phyloP scores from a whole-genome alignment of 1,284 basidiomycete genomes.

The Bjerkandera adusta region DNA sequence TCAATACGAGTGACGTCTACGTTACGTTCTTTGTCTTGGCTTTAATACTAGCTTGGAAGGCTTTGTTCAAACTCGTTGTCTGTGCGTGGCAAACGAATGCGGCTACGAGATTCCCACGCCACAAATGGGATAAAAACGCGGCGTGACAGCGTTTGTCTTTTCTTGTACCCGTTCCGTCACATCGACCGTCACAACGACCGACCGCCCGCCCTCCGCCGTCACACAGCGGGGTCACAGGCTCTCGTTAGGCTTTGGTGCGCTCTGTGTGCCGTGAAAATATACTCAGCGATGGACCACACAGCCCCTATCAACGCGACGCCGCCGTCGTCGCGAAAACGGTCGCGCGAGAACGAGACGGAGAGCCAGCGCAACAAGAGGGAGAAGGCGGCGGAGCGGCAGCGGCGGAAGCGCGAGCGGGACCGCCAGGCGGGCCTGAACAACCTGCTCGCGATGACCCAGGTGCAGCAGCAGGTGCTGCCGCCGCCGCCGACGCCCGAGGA shows the following conservation, averaged over 20 bases:
- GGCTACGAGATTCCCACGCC: conserved; percentile 2
- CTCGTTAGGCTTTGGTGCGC: conserved; percentile 5
- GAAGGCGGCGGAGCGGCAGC: conserved; percentile 78
- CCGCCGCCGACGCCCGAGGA: conserved; percentile 27
- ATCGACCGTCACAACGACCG: conserved; percentile 9
- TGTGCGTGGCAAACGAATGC: background rate
- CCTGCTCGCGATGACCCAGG: conserved; percentile 27
- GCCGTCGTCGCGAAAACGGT: conserved; percentile 46
- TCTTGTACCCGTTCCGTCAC: conserved; percentile 13
- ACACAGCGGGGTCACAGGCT: conserved; percentile 9
- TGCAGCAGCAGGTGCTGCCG: conserved; percentile 21
- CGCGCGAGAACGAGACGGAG: conserved; percentile 68
- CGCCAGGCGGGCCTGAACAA: conserved; percentile 42
- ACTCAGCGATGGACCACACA: conserved; percentile 30
- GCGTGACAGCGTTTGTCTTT: conserved; percentile 14
- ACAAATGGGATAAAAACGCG: conserved; percentile 3
- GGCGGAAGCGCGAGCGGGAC: conserved; percentile 76
- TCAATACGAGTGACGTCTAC: too few relatives aligned
- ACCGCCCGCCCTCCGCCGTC: conserved; percentile 8
- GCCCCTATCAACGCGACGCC: conserved; percentile 25
- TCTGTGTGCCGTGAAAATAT: conserved; percentile 16
- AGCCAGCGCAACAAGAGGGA: conserved; percentile 70
- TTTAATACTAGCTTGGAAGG: too few relatives aligned
- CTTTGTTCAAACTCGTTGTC: too few relatives aligned
- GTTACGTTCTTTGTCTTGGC: too few relatives aligned